phyloP scores from a whole-genome alignment of 768 basidiomycete species.

The Amyloporia xantha region DNA sequence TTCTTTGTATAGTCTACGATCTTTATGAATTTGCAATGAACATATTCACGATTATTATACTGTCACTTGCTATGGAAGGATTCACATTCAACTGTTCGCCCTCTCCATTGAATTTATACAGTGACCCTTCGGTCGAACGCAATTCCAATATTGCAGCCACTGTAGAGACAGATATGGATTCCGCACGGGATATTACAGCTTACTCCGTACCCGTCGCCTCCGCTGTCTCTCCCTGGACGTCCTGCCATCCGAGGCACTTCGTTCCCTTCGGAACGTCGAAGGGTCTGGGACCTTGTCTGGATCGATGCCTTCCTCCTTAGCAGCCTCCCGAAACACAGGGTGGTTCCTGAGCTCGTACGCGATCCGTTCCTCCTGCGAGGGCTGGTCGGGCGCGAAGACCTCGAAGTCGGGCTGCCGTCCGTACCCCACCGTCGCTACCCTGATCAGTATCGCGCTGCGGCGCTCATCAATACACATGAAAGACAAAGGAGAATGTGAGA shows the following conservation, averaged over 20 bases:
- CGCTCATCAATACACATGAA: neutral
- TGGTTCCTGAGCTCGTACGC: constrained; percentile 32
- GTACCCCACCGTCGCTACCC: constrained; percentile 44
- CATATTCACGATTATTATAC: too few relatives aligned
- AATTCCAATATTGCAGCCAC: too few relatives aligned
- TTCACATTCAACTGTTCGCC: too few relatives aligned
- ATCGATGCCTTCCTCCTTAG: constrained; percentile 21
- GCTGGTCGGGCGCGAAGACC: constrained; percentile 37
- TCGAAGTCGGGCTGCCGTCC: constrained; percentile 39
- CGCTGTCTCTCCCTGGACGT: neutral
- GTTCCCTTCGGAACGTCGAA: neutral
- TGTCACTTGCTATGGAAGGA: too few relatives aligned
- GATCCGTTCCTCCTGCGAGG: constrained; percentile 35
- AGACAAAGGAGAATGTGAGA: constrained; percentile 12
- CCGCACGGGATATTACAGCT: neutral
- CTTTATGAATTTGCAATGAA: too few relatives aligned
- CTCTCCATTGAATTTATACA: too few relatives aligned
- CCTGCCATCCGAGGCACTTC: neutral
- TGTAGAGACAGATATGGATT: too few relatives aligned
- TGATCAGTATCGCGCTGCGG: constrained; percentile 45
- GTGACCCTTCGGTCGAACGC: too few relatives aligned
- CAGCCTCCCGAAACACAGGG: constrained; percentile 19
- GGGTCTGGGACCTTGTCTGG: constrained; percentile 16
- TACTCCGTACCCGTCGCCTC: neutral
- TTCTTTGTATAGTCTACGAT: too few relatives aligned